These are phyloP conservation scores for Oryza officinalis DNA, from an alignment of 176 grass and related monocot species.

Conservation along the genomic window DNA sequence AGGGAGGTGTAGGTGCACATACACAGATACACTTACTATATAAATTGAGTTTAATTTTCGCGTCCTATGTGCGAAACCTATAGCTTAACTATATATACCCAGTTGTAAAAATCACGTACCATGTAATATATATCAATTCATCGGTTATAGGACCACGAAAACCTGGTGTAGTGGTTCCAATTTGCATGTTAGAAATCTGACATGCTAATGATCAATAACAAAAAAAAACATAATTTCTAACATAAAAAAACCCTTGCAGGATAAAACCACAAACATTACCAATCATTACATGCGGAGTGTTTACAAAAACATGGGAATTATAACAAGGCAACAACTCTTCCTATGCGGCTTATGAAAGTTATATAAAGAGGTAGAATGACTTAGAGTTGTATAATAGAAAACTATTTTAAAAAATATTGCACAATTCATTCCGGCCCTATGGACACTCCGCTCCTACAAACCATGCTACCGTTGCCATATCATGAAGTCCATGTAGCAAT, in stretches of 20 bases:
- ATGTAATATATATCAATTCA: background rate
- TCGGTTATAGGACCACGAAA: no score
- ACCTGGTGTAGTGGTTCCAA: background rate
- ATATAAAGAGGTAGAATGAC: background rate
- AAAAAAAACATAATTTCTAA: no score
- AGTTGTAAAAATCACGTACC: background rate
- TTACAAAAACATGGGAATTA: no score
- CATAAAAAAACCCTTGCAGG: no score
- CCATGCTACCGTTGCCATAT: no score
- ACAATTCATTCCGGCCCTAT: background rate
- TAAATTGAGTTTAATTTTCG: no score
- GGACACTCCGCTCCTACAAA: background rate
- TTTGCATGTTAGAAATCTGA: background rate
- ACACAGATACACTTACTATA: no score
- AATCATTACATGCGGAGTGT: background rate
- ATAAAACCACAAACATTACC: background rate
- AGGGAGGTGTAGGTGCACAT: no score
- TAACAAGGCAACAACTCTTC: no score
- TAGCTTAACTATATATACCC: background rate
- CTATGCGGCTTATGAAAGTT: rapidly evolving
- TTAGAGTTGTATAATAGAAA: no score
- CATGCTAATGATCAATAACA: background rate
- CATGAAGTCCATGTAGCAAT: no score
- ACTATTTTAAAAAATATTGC: no score
- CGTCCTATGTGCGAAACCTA: background rate